phyloP scores from a whole-genome alignment of 352 stramenopile genomes.

The Phytophthora melonis region DNA sequence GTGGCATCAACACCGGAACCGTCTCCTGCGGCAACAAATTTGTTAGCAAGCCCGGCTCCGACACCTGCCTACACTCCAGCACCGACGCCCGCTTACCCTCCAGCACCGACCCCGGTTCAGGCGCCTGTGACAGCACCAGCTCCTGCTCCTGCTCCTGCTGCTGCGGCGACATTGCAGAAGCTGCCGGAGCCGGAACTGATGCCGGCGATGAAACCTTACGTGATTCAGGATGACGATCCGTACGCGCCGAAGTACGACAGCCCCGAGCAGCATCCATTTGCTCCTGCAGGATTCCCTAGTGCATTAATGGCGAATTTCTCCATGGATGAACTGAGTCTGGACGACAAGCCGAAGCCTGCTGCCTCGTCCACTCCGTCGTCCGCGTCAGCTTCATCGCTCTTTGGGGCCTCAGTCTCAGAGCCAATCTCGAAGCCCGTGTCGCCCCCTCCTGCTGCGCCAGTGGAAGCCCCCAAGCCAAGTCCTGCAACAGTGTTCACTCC shows the following conservation, averaged over 20 bases:
- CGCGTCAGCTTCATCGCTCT: constrained; percentile 38
- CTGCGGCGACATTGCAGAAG: constrained; percentile 25
- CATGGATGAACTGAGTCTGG: constrained; percentile 51
- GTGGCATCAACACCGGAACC: constrained; percentile 16
- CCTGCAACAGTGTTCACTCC: constrained; percentile 16
- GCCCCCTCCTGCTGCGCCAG: constrained; percentile 9
- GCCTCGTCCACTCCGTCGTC: constrained; percentile 18
- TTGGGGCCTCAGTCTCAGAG: constrained; percentile 30
- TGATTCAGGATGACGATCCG: constrained; percentile 42
- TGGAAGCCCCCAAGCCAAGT: constrained; percentile 13
- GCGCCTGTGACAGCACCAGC: constrained; percentile 13
- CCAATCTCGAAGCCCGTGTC: constrained; percentile 18
- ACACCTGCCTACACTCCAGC: constrained; percentile 18
- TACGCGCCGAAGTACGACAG: constrained; percentile 34
- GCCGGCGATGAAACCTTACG: constrained; percentile 47
- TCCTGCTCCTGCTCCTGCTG: constrained; percentile 3
- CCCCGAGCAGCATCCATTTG: constrained; percentile 18
- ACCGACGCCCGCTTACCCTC: constrained; percentile 4
- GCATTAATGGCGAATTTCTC: constrained; percentile 55
- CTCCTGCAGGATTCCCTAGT: constrained; percentile 41
- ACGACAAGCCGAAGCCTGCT: constrained; percentile 35
- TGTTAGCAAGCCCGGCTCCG: constrained; percentile 29
- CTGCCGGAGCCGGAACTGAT: constrained; percentile 37
- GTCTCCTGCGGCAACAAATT: constrained; percentile 18
- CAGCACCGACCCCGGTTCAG: neutral